Conservation (phyloP, 306 rosid species). For the Rubus parviflorus region DNA sequence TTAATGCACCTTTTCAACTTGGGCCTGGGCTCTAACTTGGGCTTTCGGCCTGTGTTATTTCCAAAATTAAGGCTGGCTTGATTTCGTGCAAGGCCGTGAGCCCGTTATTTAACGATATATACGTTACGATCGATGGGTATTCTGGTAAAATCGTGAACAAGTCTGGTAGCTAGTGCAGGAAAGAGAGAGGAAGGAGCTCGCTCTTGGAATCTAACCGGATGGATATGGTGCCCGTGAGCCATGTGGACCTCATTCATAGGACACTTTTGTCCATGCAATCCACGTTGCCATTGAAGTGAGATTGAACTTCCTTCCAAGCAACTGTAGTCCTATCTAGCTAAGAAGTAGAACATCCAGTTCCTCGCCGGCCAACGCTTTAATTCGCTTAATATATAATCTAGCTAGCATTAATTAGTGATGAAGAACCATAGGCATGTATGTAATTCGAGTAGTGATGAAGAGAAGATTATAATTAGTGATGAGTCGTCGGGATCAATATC, state of each 20-base stretch:
- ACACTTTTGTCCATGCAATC: slow-evolving; percentile 22
- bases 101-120: not conserved
- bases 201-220: not conserved
- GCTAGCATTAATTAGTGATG: slow-evolving; percentile 2
- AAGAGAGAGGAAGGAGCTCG: not conserved
- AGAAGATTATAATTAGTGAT: slow-evolving; percentile 13
- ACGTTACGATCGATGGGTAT: not conserved
- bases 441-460: slow-evolving; percentile 21
- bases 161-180: not conserved
- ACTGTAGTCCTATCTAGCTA: not conserved
- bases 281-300: not conserved
- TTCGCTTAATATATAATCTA: not conserved
- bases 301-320: not conserved
- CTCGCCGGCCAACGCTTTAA: too few species aligned
- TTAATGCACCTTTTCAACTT: not conserved
- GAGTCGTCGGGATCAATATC: not conserved
- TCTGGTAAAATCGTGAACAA: not conserved
- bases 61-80: not conserved
- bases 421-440: slow-evolving; percentile 13
- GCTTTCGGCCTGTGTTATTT: not conserved
- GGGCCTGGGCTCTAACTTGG: not conserved
- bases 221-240: not conserved
- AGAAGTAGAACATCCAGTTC: not conserved
- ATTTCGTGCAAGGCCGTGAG: too few species aligned
- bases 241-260: not conserved